A percentile compares a stretch with the other conserved stretches of the same genome.
Conservation (phyloP, 2,329 filamentous ascomycete species). For the Dactylonectria estremocensis region DNA sequence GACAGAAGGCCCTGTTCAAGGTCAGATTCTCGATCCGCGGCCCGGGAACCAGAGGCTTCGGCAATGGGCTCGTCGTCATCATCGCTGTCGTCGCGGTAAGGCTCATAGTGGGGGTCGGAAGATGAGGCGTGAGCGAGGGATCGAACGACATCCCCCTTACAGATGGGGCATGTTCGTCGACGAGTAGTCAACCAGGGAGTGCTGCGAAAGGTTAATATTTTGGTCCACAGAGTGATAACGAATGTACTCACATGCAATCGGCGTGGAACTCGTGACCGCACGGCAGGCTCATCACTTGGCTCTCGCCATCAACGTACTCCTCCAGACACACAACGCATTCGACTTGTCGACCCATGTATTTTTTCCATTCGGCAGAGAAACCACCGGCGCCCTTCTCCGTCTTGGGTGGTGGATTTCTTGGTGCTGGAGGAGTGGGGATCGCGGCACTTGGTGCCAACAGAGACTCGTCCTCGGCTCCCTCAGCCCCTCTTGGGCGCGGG, state of each 20-base stretch:
- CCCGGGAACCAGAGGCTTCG: conserved; percentile 52
- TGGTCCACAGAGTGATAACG: neutral
- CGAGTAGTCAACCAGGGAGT: conserved; percentile 97
- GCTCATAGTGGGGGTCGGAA: conserved; percentile 67
- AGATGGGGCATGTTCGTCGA: conserved; percentile 97
- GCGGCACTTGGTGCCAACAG: conserved; percentile 61
- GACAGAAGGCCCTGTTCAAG: conserved; percentile 60
- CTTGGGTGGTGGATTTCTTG: conserved; percentile 53
- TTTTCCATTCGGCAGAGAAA: conserved; percentile 71
- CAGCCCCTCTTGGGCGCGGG: conserved; percentile 77
- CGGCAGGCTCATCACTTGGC: conserved; percentile 94
- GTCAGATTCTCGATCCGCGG: conserved; percentile 54
- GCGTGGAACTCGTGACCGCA: conserved; percentile 98
- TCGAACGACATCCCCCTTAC: conserved; percentile 94
- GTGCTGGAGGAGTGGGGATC: conserved; percentile 55
- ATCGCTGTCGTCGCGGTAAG: conserved; percentile 68
- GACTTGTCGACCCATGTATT: conserved; percentile 78
- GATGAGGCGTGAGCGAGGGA: conserved; percentile 71
- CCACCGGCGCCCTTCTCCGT: conserved; percentile 64
- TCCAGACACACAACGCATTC: conserved; percentile 98
- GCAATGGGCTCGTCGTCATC: conserved; percentile 57
- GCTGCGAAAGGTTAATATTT: conserved; percentile 63
- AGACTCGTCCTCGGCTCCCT: conserved; percentile 67
- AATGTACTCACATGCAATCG: conserved; percentile 91
- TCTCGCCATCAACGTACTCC: conserved; percentile 95